These are phyloP conservation scores for Rossbeevera mucosa DNA, from an alignment of 768 basidiomycete genomes.

Conservation along the genomic window DNA sequence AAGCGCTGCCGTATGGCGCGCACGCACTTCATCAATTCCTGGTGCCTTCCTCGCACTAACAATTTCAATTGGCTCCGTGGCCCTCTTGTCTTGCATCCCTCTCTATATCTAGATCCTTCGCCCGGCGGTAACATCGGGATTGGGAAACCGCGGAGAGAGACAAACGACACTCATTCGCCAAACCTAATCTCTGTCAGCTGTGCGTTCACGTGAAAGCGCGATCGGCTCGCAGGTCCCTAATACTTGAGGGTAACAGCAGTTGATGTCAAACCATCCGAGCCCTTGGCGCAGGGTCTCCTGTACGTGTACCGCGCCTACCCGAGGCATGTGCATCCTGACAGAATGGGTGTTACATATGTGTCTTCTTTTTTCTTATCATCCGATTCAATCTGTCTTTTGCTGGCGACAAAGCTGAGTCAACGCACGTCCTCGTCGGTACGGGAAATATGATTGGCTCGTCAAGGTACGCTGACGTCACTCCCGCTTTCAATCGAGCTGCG, in stretches of 20 bases:
- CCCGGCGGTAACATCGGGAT: not conserved
- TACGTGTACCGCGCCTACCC: too few species aligned
- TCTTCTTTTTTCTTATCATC: not conserved
- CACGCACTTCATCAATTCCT: too few species aligned
- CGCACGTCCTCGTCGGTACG: not conserved
- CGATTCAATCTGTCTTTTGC: not conserved
- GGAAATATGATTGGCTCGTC: not conserved
- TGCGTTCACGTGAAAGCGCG: not conserved
- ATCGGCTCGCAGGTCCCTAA: not conserved
- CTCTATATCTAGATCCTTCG: not conserved
- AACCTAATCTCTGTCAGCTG: not conserved
- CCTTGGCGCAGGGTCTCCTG: not conserved
- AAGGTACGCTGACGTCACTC: not conserved
- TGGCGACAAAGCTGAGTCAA: not conserved
- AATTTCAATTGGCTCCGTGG: not conserved
- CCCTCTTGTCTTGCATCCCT: constrained; percentile 6
- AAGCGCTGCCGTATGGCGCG: too few species aligned
- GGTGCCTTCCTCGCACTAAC: not conserved
- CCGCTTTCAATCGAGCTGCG: not conserved
- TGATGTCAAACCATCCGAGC: not conserved
- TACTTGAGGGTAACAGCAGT: not conserved
- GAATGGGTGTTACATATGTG: not conserved
- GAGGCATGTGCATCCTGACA: not conserved
- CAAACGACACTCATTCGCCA: not conserved
- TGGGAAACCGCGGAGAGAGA: not conserved